Base-by-base conservation (phyloP, 2,329 filamentous ascomycete genomes). In the Myriosclerotinia curreyana region DNA sequence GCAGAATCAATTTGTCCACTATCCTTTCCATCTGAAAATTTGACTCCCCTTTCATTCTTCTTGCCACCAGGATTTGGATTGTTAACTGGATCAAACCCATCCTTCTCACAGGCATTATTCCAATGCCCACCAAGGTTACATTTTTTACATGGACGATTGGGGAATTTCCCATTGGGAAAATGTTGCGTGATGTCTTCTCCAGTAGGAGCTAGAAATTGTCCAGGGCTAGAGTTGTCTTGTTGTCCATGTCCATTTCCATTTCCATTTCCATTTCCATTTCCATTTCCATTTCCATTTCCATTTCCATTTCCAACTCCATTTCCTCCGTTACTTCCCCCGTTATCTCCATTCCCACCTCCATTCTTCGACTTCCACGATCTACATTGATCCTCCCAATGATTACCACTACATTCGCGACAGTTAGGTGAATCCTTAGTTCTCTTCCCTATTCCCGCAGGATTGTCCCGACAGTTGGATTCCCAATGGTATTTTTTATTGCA, bases 311-410 rank as follows among this genome's bases (percentile, higher is more conserved):
- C 31, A 34, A n/a, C n/a, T n/a, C 3, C 8, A 8, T 44, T 55
- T 8, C n/a, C 52, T 9, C 31, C 7, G 25, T 20, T 59, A 14
- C 2, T 38, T 14, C 36, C n/a, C n/a, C n/a, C 12, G 8, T 38
- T 38, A 31, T 31, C 28, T 5, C 28, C 28, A 31, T 38, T 52
- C 8, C 61, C 52, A 15, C 28, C n/a, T 22, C 5, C n/a, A 62
- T 36, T 54, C 25, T 34, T 54, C 7, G 28, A 34, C 6, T 48
- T 62, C 49, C 50, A 53, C 4, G 20, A 25, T 15, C 60, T n/a
- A 49, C 60, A 63, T 17, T 50, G 51, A 58, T 63, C 34, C 31
- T 63, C 60, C 60, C 60, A 63, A 42, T 63, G 60, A n/a, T 49
- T 49, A 8, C 42, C 52, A 20, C 14, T 20, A 20, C 60, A 63